phyloP scores from a whole-genome alignment of 2,329 filamentous ascomycete species.

The Karstenula rhodostoma region DNA sequence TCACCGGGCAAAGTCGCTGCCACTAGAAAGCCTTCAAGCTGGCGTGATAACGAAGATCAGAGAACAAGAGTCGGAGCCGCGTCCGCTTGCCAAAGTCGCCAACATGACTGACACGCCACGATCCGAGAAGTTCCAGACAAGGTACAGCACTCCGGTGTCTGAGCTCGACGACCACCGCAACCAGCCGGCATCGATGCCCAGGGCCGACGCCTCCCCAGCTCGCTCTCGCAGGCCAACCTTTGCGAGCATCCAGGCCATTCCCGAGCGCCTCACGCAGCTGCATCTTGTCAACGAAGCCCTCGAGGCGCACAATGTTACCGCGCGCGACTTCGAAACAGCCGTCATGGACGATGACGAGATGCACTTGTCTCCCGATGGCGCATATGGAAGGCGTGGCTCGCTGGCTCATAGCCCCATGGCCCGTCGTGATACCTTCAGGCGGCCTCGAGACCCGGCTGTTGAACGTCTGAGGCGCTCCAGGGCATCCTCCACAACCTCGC shows the following conservation, averaged over 20 bases:
- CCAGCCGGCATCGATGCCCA: conserved; percentile 68
- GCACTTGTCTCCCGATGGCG: conserved; percentile 52
- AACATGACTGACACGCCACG: conserved; percentile 63
- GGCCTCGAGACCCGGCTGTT: conserved; percentile 46
- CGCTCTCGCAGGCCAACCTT: conserved; percentile 73
- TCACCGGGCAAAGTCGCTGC: conserved; percentile 46
- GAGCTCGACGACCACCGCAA: conserved; percentile 89
- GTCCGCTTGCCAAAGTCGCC: conserved; percentile 38
- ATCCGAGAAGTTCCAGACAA: conserved; percentile 73
- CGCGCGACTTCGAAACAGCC: conserved; percentile 88
- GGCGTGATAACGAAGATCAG: conserved; percentile 26
- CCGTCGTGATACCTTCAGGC: conserved; percentile 55
- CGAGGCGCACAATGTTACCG: conserved; percentile 51
- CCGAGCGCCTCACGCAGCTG: conserved; percentile 54
- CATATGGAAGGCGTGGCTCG: conserved; percentile 60
- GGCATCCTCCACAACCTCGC: conserved; percentile 62
- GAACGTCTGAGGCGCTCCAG: conserved; percentile 52
- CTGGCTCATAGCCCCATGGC: conserved; percentile 46
- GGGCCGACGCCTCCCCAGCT: conserved; percentile 60
- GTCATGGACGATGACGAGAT: conserved; percentile 75
- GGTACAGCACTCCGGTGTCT: conserved; percentile 77
- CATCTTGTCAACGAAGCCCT: conserved; percentile 56
- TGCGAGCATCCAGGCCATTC: conserved; percentile 66
- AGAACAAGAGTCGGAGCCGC: conserved; percentile 26
- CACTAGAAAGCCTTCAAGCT: conserved; percentile 28